Percentiles rank a stretch among this genome's conserved stretches.
These are phyloP conservation scores for Nakaseomyces glabratus DNA, from an alignment of 1,139 yeast species.

Conservation along the genomic window DNA sequence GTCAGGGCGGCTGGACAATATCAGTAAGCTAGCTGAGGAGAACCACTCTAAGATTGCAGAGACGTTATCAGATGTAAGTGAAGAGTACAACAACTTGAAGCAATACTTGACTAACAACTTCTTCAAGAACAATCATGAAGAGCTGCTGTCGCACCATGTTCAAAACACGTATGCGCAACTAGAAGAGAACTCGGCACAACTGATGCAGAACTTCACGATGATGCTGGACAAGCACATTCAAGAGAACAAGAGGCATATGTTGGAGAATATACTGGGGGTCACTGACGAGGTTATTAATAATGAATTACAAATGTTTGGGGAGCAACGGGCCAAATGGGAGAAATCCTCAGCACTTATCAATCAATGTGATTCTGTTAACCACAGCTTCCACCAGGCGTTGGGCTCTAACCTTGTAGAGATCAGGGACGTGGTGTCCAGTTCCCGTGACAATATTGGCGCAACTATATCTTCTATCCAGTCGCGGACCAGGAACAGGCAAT, in stretches of 20 bases:
- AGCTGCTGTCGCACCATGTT: conserved; percentile 25
- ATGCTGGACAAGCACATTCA: conserved; percentile 27
- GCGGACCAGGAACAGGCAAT: neutral
- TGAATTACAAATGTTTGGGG: conserved; percentile 29
- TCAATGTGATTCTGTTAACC: conserved; percentile 30
- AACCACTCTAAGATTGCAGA: conserved; percentile 20
- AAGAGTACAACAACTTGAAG: conserved; percentile 31
- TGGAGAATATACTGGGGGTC: conserved; percentile 25
- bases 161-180: conserved; percentile 25
- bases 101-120: conserved; percentile 29
- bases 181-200: conserved; percentile 26
- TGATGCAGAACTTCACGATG: conserved; percentile 21
- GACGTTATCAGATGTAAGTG: conserved; percentile 26
- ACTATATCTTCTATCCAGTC: conserved; percentile 10
- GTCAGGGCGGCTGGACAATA: conserved; percentile 12
- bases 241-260: conserved; percentile 27
- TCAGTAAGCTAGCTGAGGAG: conserved; percentile 11
- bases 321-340: conserved; percentile 31
- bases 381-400: conserved; percentile 16
- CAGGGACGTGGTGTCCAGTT: conserved; percentile 11
- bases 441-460: conserved; percentile 15
- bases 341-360: conserved; percentile 30
- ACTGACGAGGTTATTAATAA: conserved; percentile 29
- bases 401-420: conserved; percentile 8
- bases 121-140: conserved; percentile 30